Base-by-base conservation (phyloP, 768 basidiomycete genomes). In the Rhizopogon sp. region DNA sequence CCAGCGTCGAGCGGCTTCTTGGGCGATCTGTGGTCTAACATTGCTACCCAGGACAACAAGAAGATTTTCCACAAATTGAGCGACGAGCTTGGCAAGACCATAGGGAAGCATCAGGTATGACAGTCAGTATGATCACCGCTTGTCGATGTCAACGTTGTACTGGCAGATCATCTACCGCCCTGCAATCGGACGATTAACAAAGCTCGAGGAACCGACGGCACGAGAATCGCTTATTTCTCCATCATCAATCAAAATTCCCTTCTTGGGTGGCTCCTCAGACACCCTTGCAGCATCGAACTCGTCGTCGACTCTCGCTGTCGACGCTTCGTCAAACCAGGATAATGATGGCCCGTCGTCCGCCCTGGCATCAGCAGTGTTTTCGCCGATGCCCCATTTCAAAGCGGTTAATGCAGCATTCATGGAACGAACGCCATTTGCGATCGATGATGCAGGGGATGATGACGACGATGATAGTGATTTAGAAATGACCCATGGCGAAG, bases 341-440 rank as follows among this genome's bases (percentile, higher is more conserved):
- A 13, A 63, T 4, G 57, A 39, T 3, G 60, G 52, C 41, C 52
- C 51, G 39, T 40, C 73, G 72, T 65, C 59, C 58, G n/a, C 50
- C 51, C 66, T 37, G 43, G 59, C 56, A 60, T 68, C 69, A 40
- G 33, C 51, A 11, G 53, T 28, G 28, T 74, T 80, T 43, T 79
- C 83, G 25, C 79, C 85, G 20, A 75, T 84, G 66, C 79, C 86
- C 6, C 80, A 88, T 74, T 75, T 91, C 46, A 78, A 87, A 62
- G 87, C 85, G 0, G 90, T 87, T 50, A 88, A 83, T 59, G 87
- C 87, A 33, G 90, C 90, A 31, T 76, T 93, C 44, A 87, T 95
- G 87, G 90, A 96, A 67, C 78, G 96, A 42, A 93, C 92, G 25
- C 87, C 88, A 59, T 99, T 99, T 67, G 93, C 93, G n/a, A 97